A percentile compares a stretch with the other conserved stretches of the same genome.
Conservation (phyloP, 768 basidiomycete species). For the Ramaria rubella region DNA sequence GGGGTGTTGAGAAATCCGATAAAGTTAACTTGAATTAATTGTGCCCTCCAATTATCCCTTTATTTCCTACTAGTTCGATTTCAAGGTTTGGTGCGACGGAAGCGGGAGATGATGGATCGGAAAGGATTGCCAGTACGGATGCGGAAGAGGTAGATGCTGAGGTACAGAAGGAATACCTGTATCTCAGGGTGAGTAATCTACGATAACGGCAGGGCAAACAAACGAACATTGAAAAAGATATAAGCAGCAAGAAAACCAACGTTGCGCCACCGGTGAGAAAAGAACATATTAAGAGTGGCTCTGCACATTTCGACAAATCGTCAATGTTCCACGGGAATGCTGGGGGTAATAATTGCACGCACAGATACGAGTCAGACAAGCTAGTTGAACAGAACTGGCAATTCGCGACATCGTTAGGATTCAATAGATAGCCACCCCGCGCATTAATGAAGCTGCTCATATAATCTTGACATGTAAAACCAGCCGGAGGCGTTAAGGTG, state of each 20-base stretch:
- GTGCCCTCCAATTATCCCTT: no score
- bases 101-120: background rate
- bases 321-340: background rate
- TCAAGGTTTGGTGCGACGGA: background rate
- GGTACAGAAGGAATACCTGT: conserved; percentile 5
- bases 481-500: conserved; percentile 46
- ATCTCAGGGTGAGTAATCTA: background rate
- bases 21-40: no score
- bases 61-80: no score
- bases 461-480: conserved; percentile 47
- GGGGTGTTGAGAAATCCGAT: no score
- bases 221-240: conserved; percentile 43
- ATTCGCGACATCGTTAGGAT: conserved; percentile 43
- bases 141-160: conserved; percentile 6
- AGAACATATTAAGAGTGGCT: conserved; percentile 47
- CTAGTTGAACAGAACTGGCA: conserved; percentile 56
- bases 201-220: background rate
- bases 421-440: conserved; percentile 51
- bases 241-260: conserved; percentile 45
- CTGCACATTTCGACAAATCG: background rate
- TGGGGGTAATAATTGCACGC: background rate
- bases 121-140: conserved; percentile 8
- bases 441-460: conserved; percentile 41
- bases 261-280: conserved; percentile 48
- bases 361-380: conserved; percentile 57